Evolutionary conservation across 345 rosid species (phyloP).

Genomic region (Pistacia atlantica): DNA sequence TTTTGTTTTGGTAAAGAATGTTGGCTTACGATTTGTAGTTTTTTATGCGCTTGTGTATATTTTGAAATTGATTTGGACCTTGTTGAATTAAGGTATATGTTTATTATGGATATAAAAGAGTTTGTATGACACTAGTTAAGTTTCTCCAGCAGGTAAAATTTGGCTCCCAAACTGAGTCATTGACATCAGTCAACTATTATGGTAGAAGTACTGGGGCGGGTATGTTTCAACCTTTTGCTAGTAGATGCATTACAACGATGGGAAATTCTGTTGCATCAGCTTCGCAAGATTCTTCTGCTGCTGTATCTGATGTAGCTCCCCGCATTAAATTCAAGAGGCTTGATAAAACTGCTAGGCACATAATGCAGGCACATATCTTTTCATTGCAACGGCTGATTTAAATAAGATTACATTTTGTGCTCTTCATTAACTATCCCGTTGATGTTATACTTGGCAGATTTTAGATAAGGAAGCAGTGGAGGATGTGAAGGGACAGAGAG

Average conservation of each 20-base stretch:
- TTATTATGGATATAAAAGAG: neutral
- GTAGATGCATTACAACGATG: conserved; percentile 45
- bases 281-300: conserved; percentile 35
- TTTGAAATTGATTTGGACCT: neutral
- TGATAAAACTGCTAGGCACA: conserved; percentile 83
- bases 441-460: conserved; percentile 48
- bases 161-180: conserved; percentile 20
- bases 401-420: neutral
- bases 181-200: neutral
- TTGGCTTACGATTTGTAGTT: neutral
- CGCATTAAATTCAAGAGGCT: conserved; percentile 91
- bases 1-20: neutral
- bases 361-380: conserved; percentile 65
- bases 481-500: conserved; percentile 66
- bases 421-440: conserved; percentile 1
- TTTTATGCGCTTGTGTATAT: neutral
- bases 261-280: conserved; percentile 40
- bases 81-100: neutral
- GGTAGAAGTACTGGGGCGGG: conserved; percentile 10
- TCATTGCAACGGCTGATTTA: neutral
- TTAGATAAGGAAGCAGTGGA: conserved; percentile 80
- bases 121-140: neutral
- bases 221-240: conserved; percentile 16
- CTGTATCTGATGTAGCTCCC: conserved; percentile 44
- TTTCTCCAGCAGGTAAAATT: conserved; percentile 31